phyloP scores from a whole-genome alignment of 129 eudicot genomes.

The Centrapalus pauciflorus region DNA sequence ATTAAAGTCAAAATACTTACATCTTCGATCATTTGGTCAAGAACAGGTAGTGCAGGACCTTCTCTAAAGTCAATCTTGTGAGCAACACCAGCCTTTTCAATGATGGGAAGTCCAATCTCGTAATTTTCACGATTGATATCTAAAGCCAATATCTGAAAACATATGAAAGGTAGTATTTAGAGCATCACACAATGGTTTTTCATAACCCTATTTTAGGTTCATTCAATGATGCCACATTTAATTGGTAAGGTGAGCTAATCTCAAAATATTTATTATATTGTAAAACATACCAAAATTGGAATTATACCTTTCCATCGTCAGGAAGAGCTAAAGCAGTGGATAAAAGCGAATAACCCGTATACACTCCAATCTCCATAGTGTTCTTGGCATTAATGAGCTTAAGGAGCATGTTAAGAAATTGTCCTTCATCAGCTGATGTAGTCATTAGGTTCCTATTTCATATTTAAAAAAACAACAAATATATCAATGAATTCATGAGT shows the following conservation, averaged over 20 bases:
- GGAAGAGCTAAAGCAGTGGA: conserved; percentile 65
- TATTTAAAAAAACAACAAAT: not conserved
- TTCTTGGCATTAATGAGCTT: conserved; percentile 54
- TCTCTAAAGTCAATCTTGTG: conserved; percentile 40
- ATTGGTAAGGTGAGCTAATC: no score
- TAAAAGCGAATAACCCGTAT: conserved; percentile 54
- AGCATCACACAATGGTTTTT: not conserved
- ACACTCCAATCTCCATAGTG: conserved; percentile 59
- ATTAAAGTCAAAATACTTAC: conserved; percentile 31
- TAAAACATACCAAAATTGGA: not conserved
- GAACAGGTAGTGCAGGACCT: conserved; percentile 38
- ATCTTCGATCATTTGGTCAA: conserved; percentile 31
- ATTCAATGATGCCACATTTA: no score
- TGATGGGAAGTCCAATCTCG: conserved; percentile 34
- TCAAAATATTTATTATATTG: not conserved
- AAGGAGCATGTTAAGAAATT: conserved; percentile 43
- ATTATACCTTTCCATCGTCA: conserved; percentile 47
- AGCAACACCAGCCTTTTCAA: conserved; percentile 35
- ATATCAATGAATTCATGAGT: no score
- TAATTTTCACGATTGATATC: conserved; percentile 35
- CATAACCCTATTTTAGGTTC: no score
- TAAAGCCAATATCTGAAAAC: conserved; percentile 31
- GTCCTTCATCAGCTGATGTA: conserved; percentile 62
- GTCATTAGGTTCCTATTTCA: conserved; percentile 51
- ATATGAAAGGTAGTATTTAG: not conserved